These are phyloP conservation scores for Pleurotus giganteus DNA, from an alignment of 768 basidiomycete genomes.

Conservation along the genomic window DNA sequence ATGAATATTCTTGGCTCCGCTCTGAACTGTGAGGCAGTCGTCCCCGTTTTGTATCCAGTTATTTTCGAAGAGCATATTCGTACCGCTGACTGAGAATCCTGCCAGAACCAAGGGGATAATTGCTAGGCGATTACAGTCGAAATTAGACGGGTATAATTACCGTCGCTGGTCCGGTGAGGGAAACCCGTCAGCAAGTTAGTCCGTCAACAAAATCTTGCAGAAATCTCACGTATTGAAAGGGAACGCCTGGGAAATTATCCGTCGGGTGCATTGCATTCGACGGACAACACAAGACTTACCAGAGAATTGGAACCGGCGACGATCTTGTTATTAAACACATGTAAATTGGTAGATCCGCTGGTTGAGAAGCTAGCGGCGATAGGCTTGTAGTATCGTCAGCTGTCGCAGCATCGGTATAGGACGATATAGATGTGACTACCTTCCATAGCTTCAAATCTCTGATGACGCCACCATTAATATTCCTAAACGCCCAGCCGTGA, in stretches of 20 bases:
- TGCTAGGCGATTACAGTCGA: neutral
- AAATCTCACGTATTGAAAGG: conserved; percentile 58
- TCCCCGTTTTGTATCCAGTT: conserved; percentile 60
- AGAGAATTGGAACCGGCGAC: conserved; percentile 46
- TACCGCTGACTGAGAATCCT: conserved; percentile 57
- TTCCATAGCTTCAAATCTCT: conserved; percentile 57
- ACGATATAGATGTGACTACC: conserved; percentile 21
- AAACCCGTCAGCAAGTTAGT: neutral
- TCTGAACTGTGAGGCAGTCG: conserved; percentile 59
- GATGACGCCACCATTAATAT: conserved; percentile 53
- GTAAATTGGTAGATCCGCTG: conserved; percentile 46
- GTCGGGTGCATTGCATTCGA: neutral
- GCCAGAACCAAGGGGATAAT: neutral
- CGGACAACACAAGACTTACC: conserved; percentile 17
- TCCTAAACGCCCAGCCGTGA: conserved; percentile 51
- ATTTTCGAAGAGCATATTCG: conserved; percentile 55
- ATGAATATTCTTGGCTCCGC: conserved; percentile 52
- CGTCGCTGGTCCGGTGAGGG: conserved; percentile 29
- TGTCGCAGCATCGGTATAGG: neutral
- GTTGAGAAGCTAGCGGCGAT: conserved; percentile 60
- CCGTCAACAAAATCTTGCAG: neutral
- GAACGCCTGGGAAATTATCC: conserved; percentile 38
- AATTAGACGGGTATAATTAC: conserved; percentile 20
- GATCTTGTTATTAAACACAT: conserved; percentile 55
- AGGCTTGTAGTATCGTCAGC: too few relatives aligned